Evolutionary conservation across 2,329 filamentous ascomycete genomes (phyloP).

Genomic region (Fusarium sp.): DNA sequence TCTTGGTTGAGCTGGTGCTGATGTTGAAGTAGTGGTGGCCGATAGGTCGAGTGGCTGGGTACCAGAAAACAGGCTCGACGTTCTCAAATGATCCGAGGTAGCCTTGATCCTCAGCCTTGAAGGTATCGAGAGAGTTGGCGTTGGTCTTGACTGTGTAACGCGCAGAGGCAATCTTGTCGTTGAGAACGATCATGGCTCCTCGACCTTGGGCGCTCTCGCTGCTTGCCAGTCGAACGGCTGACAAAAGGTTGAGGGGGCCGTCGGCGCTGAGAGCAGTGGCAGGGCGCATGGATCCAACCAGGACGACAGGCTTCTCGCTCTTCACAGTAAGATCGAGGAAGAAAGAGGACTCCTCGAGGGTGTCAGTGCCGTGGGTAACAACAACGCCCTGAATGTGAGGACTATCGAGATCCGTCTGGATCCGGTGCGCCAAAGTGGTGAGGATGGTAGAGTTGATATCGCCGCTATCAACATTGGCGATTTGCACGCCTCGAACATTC

Average conservation of each 20-base stretch:
- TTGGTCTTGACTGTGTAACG: slow-evolving; percentile 72
- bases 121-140: slow-evolving; percentile 72
- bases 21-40: slow-evolving; percentile 61
- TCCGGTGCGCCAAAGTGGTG: slow-evolving; percentile 61
- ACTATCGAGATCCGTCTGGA: slow-evolving; percentile 61
- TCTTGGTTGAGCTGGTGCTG: slow-evolving; percentile 41
- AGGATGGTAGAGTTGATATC: slow-evolving; percentile 63
- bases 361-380: slow-evolving; percentile 75
- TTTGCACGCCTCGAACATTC: slow-evolving; percentile 66
- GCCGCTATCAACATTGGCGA: slow-evolving; percentile 61
- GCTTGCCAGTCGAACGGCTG: slow-evolving; percentile 68
- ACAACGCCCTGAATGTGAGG: slow-evolving; percentile 63
- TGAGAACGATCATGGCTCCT: slow-evolving; percentile 71
- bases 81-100: slow-evolving; percentile 70
- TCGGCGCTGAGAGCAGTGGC: slow-evolving; percentile 72
- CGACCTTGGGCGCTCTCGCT: slow-evolving; percentile 60
- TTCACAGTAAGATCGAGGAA: slow-evolving; percentile 70
- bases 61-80: slow-evolving; percentile 71
- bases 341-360: slow-evolving; percentile 72
- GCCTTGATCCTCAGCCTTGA: slow-evolving; percentile 68
- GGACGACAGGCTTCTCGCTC: slow-evolving; percentile 69
- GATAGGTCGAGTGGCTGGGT: slow-evolving; percentile 61
- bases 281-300: slow-evolving; percentile 73
- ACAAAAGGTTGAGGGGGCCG: slow-evolving; percentile 71
- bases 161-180: slow-evolving; percentile 69